Evolutionary conservation across 306 rosid genomes (phyloP).

Genomic region (Corylus americana): DNA sequence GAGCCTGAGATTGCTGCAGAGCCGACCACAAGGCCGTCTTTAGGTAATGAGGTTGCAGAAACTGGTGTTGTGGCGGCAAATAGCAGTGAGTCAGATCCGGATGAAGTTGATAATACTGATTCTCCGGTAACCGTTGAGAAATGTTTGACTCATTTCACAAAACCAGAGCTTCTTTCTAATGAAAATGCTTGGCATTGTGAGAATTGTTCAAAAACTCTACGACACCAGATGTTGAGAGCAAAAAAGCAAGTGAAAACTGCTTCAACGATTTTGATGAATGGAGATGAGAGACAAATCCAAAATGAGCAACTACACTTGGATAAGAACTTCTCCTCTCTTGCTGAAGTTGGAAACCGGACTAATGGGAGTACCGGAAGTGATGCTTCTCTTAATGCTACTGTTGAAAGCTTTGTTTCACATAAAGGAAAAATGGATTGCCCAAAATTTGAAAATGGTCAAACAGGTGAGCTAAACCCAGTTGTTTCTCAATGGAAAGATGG

Average conservation of each 20-base stretch:
- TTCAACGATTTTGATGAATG: conserved; percentile 33
- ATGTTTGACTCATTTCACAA: conserved; percentile 83
- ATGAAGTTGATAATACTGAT: conserved; percentile 89
- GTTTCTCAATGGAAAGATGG: conserved; percentile 32
- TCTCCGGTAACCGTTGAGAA: conserved; percentile 89
- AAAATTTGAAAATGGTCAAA: conserved; percentile 45
- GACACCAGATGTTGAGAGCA: conserved; percentile 40
- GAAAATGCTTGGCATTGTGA: conserved; percentile 98
- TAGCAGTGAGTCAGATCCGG: conserved; percentile 85
- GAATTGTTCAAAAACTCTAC: conserved; percentile 70
- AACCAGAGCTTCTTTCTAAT: conserved; percentile 84
- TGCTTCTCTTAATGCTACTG: conserved; percentile 9
- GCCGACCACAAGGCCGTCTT: conserved; percentile 67
- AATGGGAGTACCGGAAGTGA: conserved; percentile 41
- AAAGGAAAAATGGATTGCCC: conserved; percentile 24
- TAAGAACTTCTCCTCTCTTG: conserved; percentile 32
- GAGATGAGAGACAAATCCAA: conserved; percentile 34
- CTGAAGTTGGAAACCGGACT: conserved; percentile 29
- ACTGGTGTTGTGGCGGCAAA: conserved; percentile 50
- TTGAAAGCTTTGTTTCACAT: conserved; percentile 38
- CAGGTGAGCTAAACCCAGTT: conserved; percentile 32
- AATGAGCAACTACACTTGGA: conserved; percentile 35
- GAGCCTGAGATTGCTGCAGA: conserved; percentile 80
- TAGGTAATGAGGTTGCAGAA: conserved; percentile 42
- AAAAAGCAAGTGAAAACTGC: conserved; percentile 37